Conservation (phyloP, 768 basidiomycete species). For the Hygrophorus russula region DNA sequence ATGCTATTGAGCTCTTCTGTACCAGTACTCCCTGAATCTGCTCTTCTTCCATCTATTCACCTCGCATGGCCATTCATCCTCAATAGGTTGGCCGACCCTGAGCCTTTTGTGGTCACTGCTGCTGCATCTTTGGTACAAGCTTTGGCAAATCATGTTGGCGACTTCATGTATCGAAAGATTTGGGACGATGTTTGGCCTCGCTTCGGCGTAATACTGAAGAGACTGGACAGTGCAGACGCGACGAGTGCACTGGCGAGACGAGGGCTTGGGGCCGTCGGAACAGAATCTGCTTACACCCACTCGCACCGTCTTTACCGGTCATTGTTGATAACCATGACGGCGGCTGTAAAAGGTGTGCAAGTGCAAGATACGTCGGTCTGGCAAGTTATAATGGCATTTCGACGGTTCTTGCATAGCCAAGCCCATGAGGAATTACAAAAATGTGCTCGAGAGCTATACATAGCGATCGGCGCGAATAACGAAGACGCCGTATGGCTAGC, state of each 20-base stretch:
- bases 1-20: slow-evolving; percentile 63
- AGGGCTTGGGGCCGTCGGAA: slow-evolving; percentile 37
- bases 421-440: slow-evolving; percentile 68
- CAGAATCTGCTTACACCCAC: slow-evolving; percentile 66
- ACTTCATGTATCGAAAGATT: slow-evolving; percentile 75
- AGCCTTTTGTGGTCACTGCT: slow-evolving; percentile 72
- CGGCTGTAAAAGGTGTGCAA: slow-evolving; percentile 54
- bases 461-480: slow-evolving; percentile 47
- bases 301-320: slow-evolving; percentile 76
- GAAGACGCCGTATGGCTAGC: slow-evolving; percentile 81
- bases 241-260: slow-evolving; percentile 56
- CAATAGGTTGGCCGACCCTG: slow-evolving; percentile 63
- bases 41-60: slow-evolving; percentile 78
- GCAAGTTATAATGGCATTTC: slow-evolving; percentile 68
- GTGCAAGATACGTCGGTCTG: slow-evolving; percentile 63
- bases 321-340: slow-evolving; percentile 62
- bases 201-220: slow-evolving; percentile 49
- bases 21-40: slow-evolving; percentile 57
- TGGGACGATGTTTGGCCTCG: slow-evolving; percentile 94
- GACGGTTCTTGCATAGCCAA: slow-evolving; percentile 61
- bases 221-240: slow-evolving; percentile 52
- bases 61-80: slow-evolving; percentile 91
- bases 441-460: slow-evolving; percentile 55
- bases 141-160: slow-evolving; percentile 59
- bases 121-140: slow-evolving; percentile 66